phyloP scores from a whole-genome alignment of 225 moss, liverwort and hornwort genomes.

The Sphagnum tenellum region DNA sequence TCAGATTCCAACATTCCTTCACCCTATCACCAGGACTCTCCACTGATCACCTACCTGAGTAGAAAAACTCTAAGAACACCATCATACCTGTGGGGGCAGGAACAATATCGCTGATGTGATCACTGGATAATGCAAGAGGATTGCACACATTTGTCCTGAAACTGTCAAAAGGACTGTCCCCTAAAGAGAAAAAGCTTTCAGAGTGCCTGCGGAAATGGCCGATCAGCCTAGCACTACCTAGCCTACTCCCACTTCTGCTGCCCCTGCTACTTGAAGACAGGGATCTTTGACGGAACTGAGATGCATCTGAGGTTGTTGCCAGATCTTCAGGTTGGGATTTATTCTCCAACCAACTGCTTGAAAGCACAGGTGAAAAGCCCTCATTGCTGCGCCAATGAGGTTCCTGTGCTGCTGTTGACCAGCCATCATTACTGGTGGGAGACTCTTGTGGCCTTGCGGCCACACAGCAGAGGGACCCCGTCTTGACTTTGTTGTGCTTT shows the following conservation, averaged over 20 bases:
- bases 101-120: constrained; percentile 39
- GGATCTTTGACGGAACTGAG: constrained; percentile 40
- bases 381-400: constrained; percentile 32
- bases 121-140: constrained; percentile 44
- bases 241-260: constrained; percentile 54
- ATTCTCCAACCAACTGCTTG: constrained; percentile 24
- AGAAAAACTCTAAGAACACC: neutral
- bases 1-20: too few species aligned
- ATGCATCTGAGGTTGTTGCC: constrained; percentile 28
- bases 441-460: constrained; percentile 44
- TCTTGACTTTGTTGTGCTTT: constrained; percentile 18
- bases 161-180: constrained; percentile 46
- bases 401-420: constrained; percentile 24
- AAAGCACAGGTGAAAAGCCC: constrained; percentile 23
- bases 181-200: constrained; percentile 37
- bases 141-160: constrained; percentile 41
- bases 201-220: constrained; percentile 42
- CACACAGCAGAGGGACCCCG: constrained; percentile 57
- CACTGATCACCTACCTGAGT: too few species aligned
- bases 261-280: constrained; percentile 49
- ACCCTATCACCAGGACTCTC: too few species aligned
- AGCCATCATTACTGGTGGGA: constrained; percentile 22
- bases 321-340: constrained; percentile 32
- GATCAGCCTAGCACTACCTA: constrained; percentile 32
- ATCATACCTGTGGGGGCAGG: constrained; percentile 44